phyloP scores from a whole-genome alignment of 805 yeast genomes.

The Starmerella bombi region DNA sequence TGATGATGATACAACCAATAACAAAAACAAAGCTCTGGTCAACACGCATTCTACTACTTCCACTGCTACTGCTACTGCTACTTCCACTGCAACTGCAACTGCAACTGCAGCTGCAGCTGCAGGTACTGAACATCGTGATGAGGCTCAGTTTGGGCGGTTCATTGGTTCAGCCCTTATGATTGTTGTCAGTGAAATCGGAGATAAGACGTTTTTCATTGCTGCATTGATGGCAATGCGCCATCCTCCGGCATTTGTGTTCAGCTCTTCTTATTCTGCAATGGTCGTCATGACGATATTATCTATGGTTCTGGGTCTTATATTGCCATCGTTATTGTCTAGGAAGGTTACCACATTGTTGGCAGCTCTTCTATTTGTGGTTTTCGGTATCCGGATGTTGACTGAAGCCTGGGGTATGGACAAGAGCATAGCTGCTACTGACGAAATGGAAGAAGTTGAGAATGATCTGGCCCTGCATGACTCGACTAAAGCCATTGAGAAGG shows the following conservation, averaged over 20 bases:
- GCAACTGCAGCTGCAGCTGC: background rate
- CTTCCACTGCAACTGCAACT: background rate
- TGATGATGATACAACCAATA: background rate
- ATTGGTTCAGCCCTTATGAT: slow-evolving; percentile 82
- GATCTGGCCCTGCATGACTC: slow-evolving; percentile 60
- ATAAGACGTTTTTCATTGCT: slow-evolving; percentile 90
- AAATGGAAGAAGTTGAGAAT: slow-evolving; percentile 91
- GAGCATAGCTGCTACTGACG: slow-evolving; percentile 71
- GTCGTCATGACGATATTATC: slow-evolving; percentile 84
- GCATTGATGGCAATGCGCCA: slow-evolving; percentile 97
- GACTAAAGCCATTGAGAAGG: slow-evolving; percentile 31
- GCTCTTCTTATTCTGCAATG: slow-evolving; percentile 74
- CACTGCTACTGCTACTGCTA: background rate
- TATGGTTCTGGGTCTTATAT: slow-evolving; percentile 81
- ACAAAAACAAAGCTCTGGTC: background rate
- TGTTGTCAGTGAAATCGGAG: slow-evolving; percentile 90
- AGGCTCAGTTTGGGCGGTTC: slow-evolving; percentile 35
- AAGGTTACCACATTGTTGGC: slow-evolving; percentile 72
- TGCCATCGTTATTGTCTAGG: slow-evolving; percentile 72
- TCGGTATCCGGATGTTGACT: slow-evolving; percentile 34
- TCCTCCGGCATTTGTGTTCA: slow-evolving; percentile 69
- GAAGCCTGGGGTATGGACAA: slow-evolving; percentile 75
- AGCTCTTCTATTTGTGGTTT: slow-evolving; percentile 57
- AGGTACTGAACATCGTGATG: background rate
- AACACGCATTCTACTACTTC: background rate